Percentiles rank a stretch among this genome's conserved stretches.
phyloP scores from a whole-genome alignment of 2,329 filamentous ascomycete species.

The Colletotrichum euphorbiae region DNA sequence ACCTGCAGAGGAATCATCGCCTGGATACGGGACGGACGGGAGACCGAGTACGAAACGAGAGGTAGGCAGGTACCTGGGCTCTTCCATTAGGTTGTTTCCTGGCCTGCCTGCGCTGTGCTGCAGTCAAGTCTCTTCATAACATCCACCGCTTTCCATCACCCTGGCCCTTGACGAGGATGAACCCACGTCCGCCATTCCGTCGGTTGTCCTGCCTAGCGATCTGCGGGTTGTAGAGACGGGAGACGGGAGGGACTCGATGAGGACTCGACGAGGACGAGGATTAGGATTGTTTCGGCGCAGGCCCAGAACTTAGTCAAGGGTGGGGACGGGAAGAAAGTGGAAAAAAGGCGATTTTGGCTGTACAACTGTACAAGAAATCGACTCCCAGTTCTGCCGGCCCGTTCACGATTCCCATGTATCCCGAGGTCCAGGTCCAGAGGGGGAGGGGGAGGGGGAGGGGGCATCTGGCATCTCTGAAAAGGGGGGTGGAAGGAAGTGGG shows the following conservation, averaged over 20 bases:
- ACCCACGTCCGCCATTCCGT: constrained; percentile 5
- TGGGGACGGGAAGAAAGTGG: constrained; percentile 28
- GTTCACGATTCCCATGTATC: constrained; percentile 20
- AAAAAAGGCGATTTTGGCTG: constrained; percentile 25
- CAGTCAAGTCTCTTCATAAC: background rate
- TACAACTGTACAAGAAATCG: constrained; percentile 16
- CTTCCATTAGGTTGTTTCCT: background rate
- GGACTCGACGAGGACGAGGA: constrained; percentile 2
- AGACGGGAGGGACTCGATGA: constrained; percentile 6
- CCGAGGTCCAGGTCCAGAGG: constrained; percentile 4
- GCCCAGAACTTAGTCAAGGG: constrained; percentile 18
- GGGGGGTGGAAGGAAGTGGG: constrained; percentile 1
- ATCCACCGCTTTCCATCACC: constrained; percentile 4
- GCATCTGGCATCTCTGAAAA: too few relatives aligned
- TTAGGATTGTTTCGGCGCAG: constrained; percentile 8
- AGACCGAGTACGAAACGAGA: background rate
- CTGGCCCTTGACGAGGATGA: background rate
- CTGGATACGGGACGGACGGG: background rate
- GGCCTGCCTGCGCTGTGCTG: background rate
- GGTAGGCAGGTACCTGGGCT: background rate
- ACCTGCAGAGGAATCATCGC: constrained; percentile 26
- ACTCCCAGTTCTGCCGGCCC: constrained; percentile 28
- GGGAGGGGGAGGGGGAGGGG: constrained; percentile 4
- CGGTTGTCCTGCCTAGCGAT: constrained; percentile 5
- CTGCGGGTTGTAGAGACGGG: constrained; percentile 5